These are phyloP conservation scores for Corynascus novoguineensis DNA, from an alignment of 495 filamentous ascomycete genomes.

Conservation along the genomic window DNA sequence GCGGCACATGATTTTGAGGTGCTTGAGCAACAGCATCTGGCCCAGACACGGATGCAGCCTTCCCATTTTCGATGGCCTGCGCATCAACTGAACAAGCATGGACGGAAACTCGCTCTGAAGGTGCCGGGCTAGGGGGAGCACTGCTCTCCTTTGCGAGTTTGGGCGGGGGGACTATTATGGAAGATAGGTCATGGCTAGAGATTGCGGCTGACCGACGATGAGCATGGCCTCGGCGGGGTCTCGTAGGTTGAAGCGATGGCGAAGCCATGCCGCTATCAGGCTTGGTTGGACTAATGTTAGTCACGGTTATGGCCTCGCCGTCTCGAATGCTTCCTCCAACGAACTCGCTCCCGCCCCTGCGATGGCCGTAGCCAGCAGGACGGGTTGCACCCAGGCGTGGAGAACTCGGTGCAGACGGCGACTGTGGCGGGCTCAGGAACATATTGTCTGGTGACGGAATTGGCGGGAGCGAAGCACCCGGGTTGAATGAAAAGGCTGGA, in stretches of 20 bases:
- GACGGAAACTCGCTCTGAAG: slow-evolving; percentile 33
- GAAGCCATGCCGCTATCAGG: slow-evolving; percentile 52
- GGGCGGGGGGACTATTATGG: slow-evolving; percentile 60
- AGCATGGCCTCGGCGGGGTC: slow-evolving; percentile 64
- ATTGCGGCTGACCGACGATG: slow-evolving; percentile 84
- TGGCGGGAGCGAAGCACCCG: slow-evolving; percentile 36
- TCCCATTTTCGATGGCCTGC: slow-evolving; percentile 15
- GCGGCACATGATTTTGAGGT: neutral
- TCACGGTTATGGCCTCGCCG: slow-evolving; percentile 48
- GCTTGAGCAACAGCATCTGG: slow-evolving; percentile 5
- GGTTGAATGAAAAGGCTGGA: slow-evolving; percentile 63
- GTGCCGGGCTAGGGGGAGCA: slow-evolving; percentile 64
- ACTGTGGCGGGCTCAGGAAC: slow-evolving; percentile 40
- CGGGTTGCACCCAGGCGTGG: slow-evolving; percentile 39
- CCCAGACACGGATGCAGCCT: neutral
- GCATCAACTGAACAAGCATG: slow-evolving; percentile 34
- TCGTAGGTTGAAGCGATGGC: slow-evolving; percentile 43
- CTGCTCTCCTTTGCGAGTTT: slow-evolving; percentile 51
- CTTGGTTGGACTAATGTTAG: slow-evolving; percentile 61
- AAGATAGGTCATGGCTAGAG: slow-evolving; percentile 70
- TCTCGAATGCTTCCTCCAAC: slow-evolving; percentile 65
- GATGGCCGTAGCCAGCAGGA: slow-evolving; percentile 52
- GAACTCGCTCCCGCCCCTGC: slow-evolving; percentile 71
- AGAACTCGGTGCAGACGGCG: slow-evolving; percentile 36
- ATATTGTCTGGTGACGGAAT: slow-evolving; percentile 24